These are phyloP conservation scores for Psilocybe cyanescens DNA, from an alignment of 768 basidiomycete species.

Conservation along the genomic window DNA sequence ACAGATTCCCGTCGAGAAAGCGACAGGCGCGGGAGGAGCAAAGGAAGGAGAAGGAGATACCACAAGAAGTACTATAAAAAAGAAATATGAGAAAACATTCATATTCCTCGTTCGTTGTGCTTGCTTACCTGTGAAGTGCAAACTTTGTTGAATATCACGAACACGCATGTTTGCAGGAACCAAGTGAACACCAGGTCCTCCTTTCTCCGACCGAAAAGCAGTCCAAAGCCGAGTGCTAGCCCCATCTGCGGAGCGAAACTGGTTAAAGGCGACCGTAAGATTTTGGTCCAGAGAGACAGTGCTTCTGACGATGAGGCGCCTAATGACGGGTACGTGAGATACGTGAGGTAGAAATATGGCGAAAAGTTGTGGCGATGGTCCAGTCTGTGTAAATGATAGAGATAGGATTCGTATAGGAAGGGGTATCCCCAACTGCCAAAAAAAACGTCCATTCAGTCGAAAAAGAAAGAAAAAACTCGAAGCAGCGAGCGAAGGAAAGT, in stretches of 20 bases:
- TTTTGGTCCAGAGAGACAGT: slow-evolving; percentile 38
- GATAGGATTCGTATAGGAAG: slow-evolving; percentile 89
- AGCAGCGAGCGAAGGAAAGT: not conserved
- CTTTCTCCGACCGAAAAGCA: slow-evolving; percentile 64
- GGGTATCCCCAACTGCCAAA: slow-evolving; percentile 86
- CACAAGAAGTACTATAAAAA: slow-evolving; percentile 88
- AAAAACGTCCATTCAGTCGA: not conserved
- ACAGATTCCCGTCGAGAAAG: slow-evolving; percentile 49
- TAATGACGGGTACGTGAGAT: slow-evolving; percentile 69
- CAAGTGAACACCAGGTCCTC: slow-evolving; percentile 78
- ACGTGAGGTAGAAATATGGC: slow-evolving; percentile 94
- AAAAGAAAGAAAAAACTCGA: not conserved
- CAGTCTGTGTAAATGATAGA: slow-evolving; percentile 89
- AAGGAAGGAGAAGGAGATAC: slow-evolving; percentile 89
- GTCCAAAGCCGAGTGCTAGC: slow-evolving; percentile 70
- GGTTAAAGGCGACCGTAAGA: slow-evolving; percentile 73
- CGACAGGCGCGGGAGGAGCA: slow-evolving; percentile 70
- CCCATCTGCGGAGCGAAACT: slow-evolving; percentile 86
- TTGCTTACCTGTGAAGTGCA: slow-evolving; percentile 88
- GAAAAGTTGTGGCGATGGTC: slow-evolving; percentile 99
- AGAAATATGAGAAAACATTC: not conserved
- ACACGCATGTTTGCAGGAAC: slow-evolving; percentile 89
- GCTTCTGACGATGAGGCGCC: slow-evolving; percentile 14
- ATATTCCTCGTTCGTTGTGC: no score
- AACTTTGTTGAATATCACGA: slow-evolving; percentile 98